A percentile compares a stretch with the other conserved stretches of the same genome.
Evolutionary conservation across 208 protist species (phyloP).

Genomic region (Perkinsela sp.): DNA sequence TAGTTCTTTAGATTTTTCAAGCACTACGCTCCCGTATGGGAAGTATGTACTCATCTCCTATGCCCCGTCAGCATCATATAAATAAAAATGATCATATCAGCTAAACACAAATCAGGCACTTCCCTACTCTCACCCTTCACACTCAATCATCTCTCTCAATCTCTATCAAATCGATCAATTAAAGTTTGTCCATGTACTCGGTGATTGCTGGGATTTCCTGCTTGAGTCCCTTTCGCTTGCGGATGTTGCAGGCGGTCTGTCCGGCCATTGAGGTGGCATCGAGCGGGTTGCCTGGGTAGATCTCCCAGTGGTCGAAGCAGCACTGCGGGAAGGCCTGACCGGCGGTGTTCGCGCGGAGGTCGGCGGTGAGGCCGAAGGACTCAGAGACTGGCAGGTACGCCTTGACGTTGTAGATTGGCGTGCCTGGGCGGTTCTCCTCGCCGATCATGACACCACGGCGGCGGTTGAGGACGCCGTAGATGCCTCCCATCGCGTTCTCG

Average conservation of each 20-base stretch:
- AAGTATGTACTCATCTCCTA: too few species aligned
- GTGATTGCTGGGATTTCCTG: constrained; percentile 65
- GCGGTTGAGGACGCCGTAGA: constrained; percentile 80
- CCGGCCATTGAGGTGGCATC: constrained; percentile 21
- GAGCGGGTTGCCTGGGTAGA: constrained; percentile 56
- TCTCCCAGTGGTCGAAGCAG: constrained; percentile 92
- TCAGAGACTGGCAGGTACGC: constrained; percentile 92
- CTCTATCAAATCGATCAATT: too few species aligned
- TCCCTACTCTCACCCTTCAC: too few species aligned
- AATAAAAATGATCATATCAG: too few species aligned
- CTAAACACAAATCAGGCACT: too few species aligned
- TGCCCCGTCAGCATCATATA: too few species aligned
- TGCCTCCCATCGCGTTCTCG: constrained; percentile 73
- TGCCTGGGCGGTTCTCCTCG: constrained; percentile 77
- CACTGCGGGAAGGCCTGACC: constrained; percentile 84
- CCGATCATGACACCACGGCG: constrained; percentile 82
- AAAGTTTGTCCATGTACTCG: constrained; percentile 79
- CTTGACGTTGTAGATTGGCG: constrained; percentile 82
- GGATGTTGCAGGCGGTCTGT: constrained; percentile 37
- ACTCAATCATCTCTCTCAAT: too few species aligned
- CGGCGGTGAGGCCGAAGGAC: constrained; percentile 87
- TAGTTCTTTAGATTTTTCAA: too few species aligned
- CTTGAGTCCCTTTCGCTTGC: constrained; percentile 88
- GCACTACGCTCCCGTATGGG: too few species aligned
- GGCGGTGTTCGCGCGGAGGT: constrained; percentile 75